phyloP scores from a whole-genome alignment of 2,329 filamentous ascomycete species.

The Cladorrhinum sp. region DNA sequence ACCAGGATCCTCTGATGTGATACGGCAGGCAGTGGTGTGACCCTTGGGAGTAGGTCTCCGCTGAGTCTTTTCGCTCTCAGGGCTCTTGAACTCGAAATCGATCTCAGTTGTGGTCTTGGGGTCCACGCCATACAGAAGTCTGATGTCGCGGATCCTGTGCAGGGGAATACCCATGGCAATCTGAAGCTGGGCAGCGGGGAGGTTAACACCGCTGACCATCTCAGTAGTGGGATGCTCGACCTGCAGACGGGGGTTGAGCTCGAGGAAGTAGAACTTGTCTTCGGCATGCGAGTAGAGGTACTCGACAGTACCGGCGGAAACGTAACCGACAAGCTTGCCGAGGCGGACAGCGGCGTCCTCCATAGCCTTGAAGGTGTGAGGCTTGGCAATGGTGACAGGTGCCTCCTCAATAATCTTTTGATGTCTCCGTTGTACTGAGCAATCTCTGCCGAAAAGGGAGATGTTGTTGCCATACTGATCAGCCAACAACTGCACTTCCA shows the following conservation, averaged over 20 bases:
- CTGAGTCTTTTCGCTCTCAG: slow-evolving; percentile 79
- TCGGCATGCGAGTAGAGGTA: slow-evolving; percentile 98
- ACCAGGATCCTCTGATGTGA: slow-evolving; percentile 97
- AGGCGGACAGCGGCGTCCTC: slow-evolving; percentile 94
- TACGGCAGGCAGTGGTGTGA: slow-evolving; percentile 97
- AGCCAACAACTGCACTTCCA: slow-evolving; percentile 95
- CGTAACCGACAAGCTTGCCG: slow-evolving; percentile 92
- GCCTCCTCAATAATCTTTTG: slow-evolving; percentile 99
- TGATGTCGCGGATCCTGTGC: slow-evolving; percentile 93
- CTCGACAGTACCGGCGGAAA: slow-evolving; percentile 97
- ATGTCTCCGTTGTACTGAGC: slow-evolving; percentile 95
- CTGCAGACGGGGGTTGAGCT: slow-evolving; percentile 97
- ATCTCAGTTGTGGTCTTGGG: slow-evolving; percentile 82
- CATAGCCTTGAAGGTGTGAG: slow-evolving; percentile 89
- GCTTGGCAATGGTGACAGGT: slow-evolving; percentile 91
- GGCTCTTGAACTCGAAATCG: slow-evolving; percentile 92
- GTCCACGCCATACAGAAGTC: slow-evolving; percentile 92
- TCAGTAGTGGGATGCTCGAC: slow-evolving; percentile 99
- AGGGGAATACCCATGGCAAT: slow-evolving; percentile 98
- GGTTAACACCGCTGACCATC: slow-evolving; percentile 97
- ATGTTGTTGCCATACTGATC: slow-evolving; percentile 99
- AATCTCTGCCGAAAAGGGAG: slow-evolving; percentile 96
- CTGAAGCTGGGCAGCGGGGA: slow-evolving; percentile 95
- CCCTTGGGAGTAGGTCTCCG: slow-evolving; percentile 90
- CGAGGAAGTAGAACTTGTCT: slow-evolving; percentile 99